A percentile compares a stretch with the other conserved stretches of the same genome.
Conservation (phyloP, 495 filamentous ascomycete genomes). For the Penicillium ochrochloron region DNA sequence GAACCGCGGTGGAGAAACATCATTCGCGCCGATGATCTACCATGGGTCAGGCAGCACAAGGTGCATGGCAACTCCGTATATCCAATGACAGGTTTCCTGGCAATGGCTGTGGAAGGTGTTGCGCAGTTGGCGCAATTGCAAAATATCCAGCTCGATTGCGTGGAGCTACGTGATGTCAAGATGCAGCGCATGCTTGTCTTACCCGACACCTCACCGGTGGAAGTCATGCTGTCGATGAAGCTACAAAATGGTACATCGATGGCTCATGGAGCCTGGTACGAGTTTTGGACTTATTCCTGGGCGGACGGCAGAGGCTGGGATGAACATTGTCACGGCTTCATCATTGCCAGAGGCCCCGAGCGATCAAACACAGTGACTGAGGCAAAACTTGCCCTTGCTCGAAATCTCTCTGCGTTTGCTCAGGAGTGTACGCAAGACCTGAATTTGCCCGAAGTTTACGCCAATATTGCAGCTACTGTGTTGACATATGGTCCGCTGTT, state of each 20-base stretch:
- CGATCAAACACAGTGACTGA: constrained; percentile 32
- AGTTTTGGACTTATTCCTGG: constrained; percentile 47
- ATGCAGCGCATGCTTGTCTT: constrained; percentile 46
- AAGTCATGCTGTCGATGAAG: constrained; percentile 31
- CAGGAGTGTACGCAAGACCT: constrained; percentile 16
- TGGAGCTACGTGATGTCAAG: constrained; percentile 42
- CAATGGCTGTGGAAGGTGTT: constrained; percentile 56
- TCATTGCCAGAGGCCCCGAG: constrained; percentile 35
- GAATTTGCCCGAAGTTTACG: constrained; percentile 28
- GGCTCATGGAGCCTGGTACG: constrained; percentile 42
- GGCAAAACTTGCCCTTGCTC: constrained; percentile 9
- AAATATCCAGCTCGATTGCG: constrained; percentile 25
- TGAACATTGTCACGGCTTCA: constrained; percentile 47
- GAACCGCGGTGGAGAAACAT: constrained; percentile 42
- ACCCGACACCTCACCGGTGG: constrained; percentile 39
- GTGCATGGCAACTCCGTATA: constrained; percentile 49
- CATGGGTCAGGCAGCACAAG: constrained; percentile 50
- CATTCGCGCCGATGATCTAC: constrained; percentile 37
- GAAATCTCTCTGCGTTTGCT: neutral
- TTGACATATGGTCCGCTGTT: constrained; percentile 47
- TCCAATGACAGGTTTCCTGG: constrained; percentile 55
- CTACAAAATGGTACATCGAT: constrained; percentile 30
- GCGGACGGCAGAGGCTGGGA: constrained; percentile 41
- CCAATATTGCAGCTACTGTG: constrained; percentile 29
- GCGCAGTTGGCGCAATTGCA: constrained; percentile 45